Percentiles rank a stretch among this genome's conserved stretches.
Conservation (phyloP, 2,329 filamentous ascomycete species). For the Pseudogymnoascus sp. region DNA sequence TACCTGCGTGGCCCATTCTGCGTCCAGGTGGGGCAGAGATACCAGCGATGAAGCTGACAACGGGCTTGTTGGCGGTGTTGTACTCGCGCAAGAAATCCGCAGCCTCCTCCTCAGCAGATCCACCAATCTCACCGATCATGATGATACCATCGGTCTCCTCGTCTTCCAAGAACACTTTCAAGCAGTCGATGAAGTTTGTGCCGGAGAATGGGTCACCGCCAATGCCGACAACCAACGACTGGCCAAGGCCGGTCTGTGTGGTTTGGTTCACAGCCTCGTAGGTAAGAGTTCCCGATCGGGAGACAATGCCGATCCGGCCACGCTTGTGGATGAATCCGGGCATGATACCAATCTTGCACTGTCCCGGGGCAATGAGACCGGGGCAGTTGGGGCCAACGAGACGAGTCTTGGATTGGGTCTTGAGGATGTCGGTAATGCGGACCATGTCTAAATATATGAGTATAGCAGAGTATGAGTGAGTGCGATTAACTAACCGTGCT, state of each 20-base stretch:
- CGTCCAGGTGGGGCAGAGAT: conserved; percentile 94
- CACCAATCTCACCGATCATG: conserved; percentile 99
- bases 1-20: conserved; percentile 95
- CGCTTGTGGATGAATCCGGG: conserved; percentile 99
- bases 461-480: conserved; percentile 14
- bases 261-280: conserved; percentile 99
- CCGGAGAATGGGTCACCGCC: conserved; percentile 98
- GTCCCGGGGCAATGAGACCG: conserved; percentile 86
- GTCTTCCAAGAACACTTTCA: conserved; percentile 93
- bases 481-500: conserved; percentile 64
- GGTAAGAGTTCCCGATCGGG: conserved; percentile 92
- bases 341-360: conserved; percentile 99
- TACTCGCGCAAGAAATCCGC: conserved; percentile 89
- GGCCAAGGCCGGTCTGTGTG: conserved; percentile 89
- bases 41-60: conserved; percentile 96
- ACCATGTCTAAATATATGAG: conserved; percentile 70
- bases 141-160: conserved; percentile 97
- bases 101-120: conserved; percentile 93
- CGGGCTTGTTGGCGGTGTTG: conserved; percentile 91
- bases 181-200: conserved; percentile 99
- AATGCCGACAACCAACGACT: conserved; percentile 96
- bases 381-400: conserved; percentile 97
- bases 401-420: conserved; percentile 94
- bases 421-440: conserved; percentile 94
- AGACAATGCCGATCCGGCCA: conserved; percentile 97